phyloP scores from a whole-genome alignment of 169 alveolate species.

The Plasmodium falciparum region DNA sequence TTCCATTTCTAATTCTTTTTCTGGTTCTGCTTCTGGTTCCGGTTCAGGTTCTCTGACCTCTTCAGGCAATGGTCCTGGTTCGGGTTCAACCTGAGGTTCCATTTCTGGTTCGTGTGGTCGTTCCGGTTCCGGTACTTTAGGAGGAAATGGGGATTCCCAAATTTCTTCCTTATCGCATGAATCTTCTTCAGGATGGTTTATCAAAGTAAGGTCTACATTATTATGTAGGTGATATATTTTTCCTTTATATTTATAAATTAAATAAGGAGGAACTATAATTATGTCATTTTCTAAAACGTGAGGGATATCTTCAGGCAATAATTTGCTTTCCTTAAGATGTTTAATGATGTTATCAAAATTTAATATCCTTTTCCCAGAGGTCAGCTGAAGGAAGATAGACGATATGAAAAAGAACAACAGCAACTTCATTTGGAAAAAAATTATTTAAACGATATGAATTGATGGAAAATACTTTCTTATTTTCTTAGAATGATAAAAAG shows the following conservation, averaged over 20 bases:
- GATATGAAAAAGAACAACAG: neutral
- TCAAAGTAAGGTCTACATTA: constrained; percentile 21
- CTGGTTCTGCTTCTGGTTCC: neutral
- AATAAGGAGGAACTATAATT: constrained; percentile 50
- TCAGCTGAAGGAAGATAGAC: neutral
- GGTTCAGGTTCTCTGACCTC: neutral
- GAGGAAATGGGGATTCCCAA: neutral
- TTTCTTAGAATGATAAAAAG: neutral
- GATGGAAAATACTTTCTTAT: neutral
- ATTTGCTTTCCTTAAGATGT: constrained; percentile 39
- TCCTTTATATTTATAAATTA: constrained; percentile 42
- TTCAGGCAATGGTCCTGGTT: constrained; percentile 1
- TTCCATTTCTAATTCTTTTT: neutral
- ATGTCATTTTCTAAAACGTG: constrained; percentile 15
- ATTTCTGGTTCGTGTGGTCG: neutral
- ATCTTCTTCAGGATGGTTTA: neutral
- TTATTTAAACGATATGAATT: neutral
- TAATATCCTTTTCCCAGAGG: neutral
- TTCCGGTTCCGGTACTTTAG: neutral
- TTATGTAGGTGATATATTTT: constrained; percentile 47
- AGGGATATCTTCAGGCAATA: constrained; percentile 33
- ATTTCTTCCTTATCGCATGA: neutral
- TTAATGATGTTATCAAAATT: constrained; percentile 46
- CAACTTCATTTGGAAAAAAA: constrained; percentile 15
- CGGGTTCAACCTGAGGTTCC: constrained; percentile 7